Base-by-base conservation (phyloP, 768 basidiomycete species). In the Tricholoma flavovirens region DNA sequence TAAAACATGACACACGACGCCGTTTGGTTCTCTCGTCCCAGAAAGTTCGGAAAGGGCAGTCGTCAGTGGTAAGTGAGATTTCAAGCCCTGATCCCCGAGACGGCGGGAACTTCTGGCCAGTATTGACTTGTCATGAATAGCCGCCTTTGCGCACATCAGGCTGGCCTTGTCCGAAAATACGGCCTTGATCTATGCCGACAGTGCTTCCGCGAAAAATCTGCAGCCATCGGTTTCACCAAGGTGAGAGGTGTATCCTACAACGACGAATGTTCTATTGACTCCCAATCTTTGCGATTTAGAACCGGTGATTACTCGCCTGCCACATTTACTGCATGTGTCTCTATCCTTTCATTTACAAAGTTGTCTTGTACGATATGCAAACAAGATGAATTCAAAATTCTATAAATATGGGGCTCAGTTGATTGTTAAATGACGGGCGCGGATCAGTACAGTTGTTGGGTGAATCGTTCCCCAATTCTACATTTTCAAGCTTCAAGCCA, bases 151-250 rank as follows among this genome's bases (percentile, higher is more conserved):
- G 90, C 93, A 35, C 94, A 97, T 75, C 93, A 95, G 75, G 94
- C 93, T 66, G 94, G 94, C 87, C 84, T 97, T 73, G 93, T 97
- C 74, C 90, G 94, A 76, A 92, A 95, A 77, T 94, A 96, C 75
- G 93, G 94, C 56, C 85, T 96, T 64, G 93, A 96, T 78, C 88
- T 97, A 65, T 97, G 94, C 78, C 90, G 94, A 75, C 94, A 97
- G 75, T 97, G 94, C 77, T 97, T 96, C 89, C 90, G 94, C 65
- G 94, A 97, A 80, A 94, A 93, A 78, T 82, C 92, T 52, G 82
- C 86, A 64, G 87, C 89, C 58, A 97, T 97, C 66, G 94, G 94
- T 58, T 97, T 97, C 81, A 78, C 82, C 70, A 97, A 97, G 90
- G 94, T 95, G 62, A 2, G 48, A 26, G 17, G n/a, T n/a, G 12